Conservation (phyloP, 768 basidiomycete genomes). For the Lentinula sp. region DNA sequence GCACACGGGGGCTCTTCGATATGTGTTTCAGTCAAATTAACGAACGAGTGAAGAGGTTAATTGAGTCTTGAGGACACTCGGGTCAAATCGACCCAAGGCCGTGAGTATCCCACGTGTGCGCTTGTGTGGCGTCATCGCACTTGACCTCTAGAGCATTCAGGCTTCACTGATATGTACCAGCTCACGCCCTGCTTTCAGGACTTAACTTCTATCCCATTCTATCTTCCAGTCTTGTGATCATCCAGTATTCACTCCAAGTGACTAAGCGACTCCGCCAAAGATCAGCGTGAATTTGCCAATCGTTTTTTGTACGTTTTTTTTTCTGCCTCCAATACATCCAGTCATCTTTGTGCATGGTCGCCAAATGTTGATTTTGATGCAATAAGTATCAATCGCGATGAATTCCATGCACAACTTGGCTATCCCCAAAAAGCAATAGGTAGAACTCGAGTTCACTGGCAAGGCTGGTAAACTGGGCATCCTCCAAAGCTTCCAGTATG, state of each 20-base stretch:
- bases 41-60: neutral
- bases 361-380: too few relatives aligned
- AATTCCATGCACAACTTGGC: neutral
- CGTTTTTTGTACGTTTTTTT: neutral
- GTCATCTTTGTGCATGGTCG: neutral
- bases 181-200: too few relatives aligned
- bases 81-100: neutral
- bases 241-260: neutral
- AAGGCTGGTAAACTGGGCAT: neutral
- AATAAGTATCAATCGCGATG: too few relatives aligned
- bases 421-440: neutral
- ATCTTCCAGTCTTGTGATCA: neutral
- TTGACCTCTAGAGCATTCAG: neutral
- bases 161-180: neutral
- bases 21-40: slow-evolving; percentile 5
- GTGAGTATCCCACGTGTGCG: slow-evolving; percentile 4
- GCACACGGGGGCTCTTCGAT: neutral
- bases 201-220: neutral
- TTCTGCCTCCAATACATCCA: neutral
- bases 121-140: slow-evolving; percentile 1
- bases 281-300: neutral
- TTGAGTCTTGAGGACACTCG: neutral
- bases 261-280: neutral
- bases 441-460: neutral
- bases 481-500: neutral